A percentile compares a stretch with the other conserved stretches of the same genome.
These are phyloP conservation scores for Xenoacremonium recifei DNA, from an alignment of 2,329 filamentous ascomycete genomes.

Conservation along the genomic window DNA sequence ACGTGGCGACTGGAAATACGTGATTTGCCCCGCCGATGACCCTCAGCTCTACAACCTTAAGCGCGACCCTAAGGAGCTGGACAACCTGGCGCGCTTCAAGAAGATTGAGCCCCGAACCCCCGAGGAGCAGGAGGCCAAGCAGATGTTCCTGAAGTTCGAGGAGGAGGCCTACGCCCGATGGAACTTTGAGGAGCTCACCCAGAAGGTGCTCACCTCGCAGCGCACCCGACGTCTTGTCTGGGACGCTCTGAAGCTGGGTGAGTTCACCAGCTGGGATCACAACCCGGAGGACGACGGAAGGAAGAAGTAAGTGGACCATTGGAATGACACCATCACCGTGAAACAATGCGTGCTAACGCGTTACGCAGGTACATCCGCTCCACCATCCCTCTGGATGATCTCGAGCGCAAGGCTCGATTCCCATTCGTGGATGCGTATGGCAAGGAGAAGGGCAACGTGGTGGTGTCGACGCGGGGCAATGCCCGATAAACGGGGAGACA, in stretches of 20 bases:
- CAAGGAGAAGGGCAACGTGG: conserved; percentile 40
- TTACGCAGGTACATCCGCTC: conserved; percentile 76
- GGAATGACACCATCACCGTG: conserved; percentile 25
- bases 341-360: conserved; percentile 28
- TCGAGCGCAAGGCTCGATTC: conserved; percentile 74
- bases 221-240: conserved; percentile 76
- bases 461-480: conserved; percentile 33
- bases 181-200: conserved; percentile 77
- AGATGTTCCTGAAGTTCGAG: conserved; percentile 64
- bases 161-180: conserved; percentile 73
- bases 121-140: conserved; percentile 46
- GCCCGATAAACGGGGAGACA: background rate
- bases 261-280: conserved; percentile 82
- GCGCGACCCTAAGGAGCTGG: conserved; percentile 72
- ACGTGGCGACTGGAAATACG: conserved; percentile 85
- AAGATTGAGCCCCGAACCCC: conserved; percentile 38
- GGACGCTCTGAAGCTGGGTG: conserved; percentile 73
- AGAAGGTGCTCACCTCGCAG: conserved; percentile 73
- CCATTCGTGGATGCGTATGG: conserved; percentile 61
- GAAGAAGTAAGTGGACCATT: conserved; percentile 51
- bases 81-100: conserved; percentile 61
- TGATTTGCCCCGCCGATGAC: conserved; percentile 79
- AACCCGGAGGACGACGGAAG: conserved; percentile 70
- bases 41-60: conserved; percentile 81
- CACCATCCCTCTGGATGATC: conserved; percentile 75